Conservation (phyloP, 106 monocot species). For the Cymbidium sinense region DNA sequence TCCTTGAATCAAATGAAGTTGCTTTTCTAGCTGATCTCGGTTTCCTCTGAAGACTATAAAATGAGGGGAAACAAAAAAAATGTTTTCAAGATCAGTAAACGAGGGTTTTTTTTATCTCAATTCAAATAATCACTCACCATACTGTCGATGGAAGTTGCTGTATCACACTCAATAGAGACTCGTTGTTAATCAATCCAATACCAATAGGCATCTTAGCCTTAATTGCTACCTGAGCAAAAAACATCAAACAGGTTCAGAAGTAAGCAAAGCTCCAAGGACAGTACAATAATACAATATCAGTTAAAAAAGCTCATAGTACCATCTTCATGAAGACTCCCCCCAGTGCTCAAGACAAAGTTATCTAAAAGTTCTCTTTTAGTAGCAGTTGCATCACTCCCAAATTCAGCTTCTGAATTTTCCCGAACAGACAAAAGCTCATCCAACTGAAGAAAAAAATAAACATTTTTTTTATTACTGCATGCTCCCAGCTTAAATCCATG, state of each 20-base stretch:
- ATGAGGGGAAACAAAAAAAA: neutral
- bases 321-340: neutral
- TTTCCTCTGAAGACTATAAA: neutral
- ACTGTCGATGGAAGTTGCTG: neutral
- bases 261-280: neutral
- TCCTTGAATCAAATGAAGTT: neutral
- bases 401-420: neutral
- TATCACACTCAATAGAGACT: conserved; percentile 2
- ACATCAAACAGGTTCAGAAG: neutral
- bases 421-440: neutral
- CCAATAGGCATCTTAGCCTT: neutral
- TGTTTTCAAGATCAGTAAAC: neutral
- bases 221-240: neutral
- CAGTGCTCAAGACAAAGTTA: neutral
- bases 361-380: neutral
- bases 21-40: conserved; percentile 4
- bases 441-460: neutral
- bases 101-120: neutral
- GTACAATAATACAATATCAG: neutral
- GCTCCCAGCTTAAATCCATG: neutral
- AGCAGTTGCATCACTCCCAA: neutral
- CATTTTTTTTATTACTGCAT: neutral
- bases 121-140: neutral
- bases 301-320: neutral
- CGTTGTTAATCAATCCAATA: neutral